phyloP scores from a whole-genome alignment of 768 basidiomycete genomes.

The Rhizopogon salebrosus region DNA sequence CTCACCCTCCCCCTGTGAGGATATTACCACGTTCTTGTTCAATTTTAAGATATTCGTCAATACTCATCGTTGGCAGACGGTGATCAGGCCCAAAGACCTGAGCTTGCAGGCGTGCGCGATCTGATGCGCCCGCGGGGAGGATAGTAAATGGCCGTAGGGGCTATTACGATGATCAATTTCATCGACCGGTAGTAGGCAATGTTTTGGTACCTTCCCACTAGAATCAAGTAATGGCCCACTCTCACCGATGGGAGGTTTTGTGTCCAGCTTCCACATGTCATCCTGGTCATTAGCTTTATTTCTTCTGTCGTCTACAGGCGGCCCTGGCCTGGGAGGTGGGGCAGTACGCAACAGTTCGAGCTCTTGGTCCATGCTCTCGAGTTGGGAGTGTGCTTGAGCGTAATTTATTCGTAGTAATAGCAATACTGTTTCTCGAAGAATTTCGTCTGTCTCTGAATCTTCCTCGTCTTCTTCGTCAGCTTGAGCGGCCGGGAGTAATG shows the following conservation, averaged over 20 bases:
- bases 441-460: constrained; percentile 58
- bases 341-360: constrained; percentile 58
- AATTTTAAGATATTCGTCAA: constrained; percentile 90
- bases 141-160: constrained; percentile 92
- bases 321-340: constrained; percentile 32
- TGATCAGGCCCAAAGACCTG: constrained; percentile 85
- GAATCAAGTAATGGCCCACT: constrained; percentile 69
- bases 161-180: constrained; percentile 33
- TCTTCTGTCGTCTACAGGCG: constrained; percentile 32
- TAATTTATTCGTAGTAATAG: constrained; percentile 72
- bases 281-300: constrained; percentile 40
- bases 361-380: constrained; percentile 70
- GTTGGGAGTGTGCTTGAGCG: constrained; percentile 60
- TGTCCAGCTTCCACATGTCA: constrained; percentile 72
- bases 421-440: constrained; percentile 61
- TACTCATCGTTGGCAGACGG: constrained; percentile 88
- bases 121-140: constrained; percentile 61
- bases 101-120: constrained; percentile 67
- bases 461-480: constrained; percentile 29
- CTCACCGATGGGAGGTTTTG: constrained; percentile 36
- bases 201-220: constrained; percentile 57
- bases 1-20: constrained; percentile 83
- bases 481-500: constrained; percentile 44
- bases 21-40: constrained; percentile 83
- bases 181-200: not conserved